Evolutionary conservation across 2,329 filamentous ascomycete species (phyloP).

Genomic region (Neocucurbitaria cava): DNA sequence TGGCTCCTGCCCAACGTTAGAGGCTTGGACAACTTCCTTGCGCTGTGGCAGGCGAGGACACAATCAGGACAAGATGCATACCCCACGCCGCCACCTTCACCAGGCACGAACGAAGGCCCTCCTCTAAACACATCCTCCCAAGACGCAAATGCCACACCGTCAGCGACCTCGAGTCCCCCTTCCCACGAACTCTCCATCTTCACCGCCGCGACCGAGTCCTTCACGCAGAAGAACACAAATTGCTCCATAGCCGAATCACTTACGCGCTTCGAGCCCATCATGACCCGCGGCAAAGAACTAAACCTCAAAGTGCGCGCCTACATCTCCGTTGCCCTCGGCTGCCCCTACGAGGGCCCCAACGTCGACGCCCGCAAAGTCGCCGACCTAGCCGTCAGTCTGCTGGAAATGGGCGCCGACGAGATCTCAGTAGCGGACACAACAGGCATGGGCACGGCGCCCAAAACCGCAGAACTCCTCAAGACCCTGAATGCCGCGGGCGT

Average conservation of each 20-base stretch:
- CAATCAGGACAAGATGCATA: slow-evolving; percentile 55
- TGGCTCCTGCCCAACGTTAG: slow-evolving; percentile 81
- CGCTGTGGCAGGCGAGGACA: slow-evolving; percentile 56
- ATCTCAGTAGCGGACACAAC: slow-evolving; percentile 91
- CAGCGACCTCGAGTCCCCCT: slow-evolving; percentile 5
- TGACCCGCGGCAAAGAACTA: slow-evolving; percentile 68
- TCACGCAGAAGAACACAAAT: slow-evolving; percentile 83
- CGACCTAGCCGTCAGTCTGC: slow-evolving; percentile 67
- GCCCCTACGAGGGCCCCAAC: slow-evolving; percentile 74
- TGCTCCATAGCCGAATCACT: slow-evolving; percentile 78
- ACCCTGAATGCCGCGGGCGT: slow-evolving; percentile 72
- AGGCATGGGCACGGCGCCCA: slow-evolving; percentile 83
- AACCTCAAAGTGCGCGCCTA: slow-evolving; percentile 77
- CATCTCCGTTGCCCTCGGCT: slow-evolving; percentile 76
- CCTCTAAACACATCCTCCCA: slow-evolving; percentile 44
- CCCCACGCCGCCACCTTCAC: slow-evolving; percentile 52
- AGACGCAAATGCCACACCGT: background rate
- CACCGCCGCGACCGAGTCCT: slow-evolving; percentile 80
- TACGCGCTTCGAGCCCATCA: slow-evolving; percentile 72
- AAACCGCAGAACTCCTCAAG: slow-evolving; percentile 69
- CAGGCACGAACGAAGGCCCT: slow-evolving; percentile 45
- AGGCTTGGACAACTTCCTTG: slow-evolving; percentile 70
- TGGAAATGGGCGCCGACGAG: slow-evolving; percentile 90
- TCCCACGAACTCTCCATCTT: slow-evolving; percentile 76
- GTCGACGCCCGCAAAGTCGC: slow-evolving; percentile 67